These are phyloP conservation scores for Pyrenopolyporus hunteri DNA, from an alignment of 495 filamentous ascomycete genomes.

Conservation along the genomic window DNA sequence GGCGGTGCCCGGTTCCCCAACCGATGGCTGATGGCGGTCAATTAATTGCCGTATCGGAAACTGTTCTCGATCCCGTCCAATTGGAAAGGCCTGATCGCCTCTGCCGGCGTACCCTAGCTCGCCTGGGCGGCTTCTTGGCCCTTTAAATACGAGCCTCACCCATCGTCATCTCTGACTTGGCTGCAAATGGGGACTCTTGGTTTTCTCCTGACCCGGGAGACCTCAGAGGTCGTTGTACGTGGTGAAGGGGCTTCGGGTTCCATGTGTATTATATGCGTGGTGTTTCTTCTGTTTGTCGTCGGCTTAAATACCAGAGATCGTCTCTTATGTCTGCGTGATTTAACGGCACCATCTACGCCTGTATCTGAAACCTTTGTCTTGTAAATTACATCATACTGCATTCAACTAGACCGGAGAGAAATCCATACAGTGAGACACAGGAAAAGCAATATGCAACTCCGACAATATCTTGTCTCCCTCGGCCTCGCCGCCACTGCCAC, in stretches of 20 bases:
- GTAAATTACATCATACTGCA: neutral
- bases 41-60: constrained; percentile 24
- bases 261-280: neutral
- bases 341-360: neutral
- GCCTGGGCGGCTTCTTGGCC: constrained; percentile 20
- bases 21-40: constrained; percentile 2
- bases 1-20: constrained; percentile 3
- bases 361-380: neutral
- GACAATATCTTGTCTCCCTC: constrained; percentile 13
- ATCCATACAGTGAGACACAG: neutral
- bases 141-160: constrained; percentile 21
- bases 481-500: constrained; percentile 17
- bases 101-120: neutral
- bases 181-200: constrained; percentile 8
- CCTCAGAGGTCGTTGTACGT: neutral
- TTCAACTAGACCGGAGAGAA: neutral
- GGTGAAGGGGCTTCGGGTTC: neutral
- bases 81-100: constrained; percentile 15
- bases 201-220: neutral
- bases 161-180: constrained; percentile 10
- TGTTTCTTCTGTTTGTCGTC: neutral
- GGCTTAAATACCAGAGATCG: constrained; percentile 11
- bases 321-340: neutral
- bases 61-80: constrained; percentile 8
- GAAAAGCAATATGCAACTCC: constrained; percentile 29